Percentiles rank a stretch among this genome's conserved stretches.
phyloP scores from a whole-genome alignment of 305 asterid genomes.

The Fraxinus ornus region DNA sequence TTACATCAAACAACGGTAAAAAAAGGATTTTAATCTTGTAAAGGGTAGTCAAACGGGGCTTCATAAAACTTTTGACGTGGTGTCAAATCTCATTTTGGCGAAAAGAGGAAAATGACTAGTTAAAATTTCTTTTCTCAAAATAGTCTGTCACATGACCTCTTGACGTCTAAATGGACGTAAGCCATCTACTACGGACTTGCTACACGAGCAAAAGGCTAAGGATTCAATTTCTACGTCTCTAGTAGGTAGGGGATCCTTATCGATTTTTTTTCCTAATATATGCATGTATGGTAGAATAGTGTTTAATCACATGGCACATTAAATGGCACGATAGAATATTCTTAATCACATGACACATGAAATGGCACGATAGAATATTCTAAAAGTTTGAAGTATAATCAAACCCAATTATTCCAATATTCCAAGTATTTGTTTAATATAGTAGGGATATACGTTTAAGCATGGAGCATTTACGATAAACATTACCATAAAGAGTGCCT shows the following conservation, averaged over 20 bases:
- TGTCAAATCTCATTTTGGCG: not conserved
- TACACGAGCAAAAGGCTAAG: not conserved
- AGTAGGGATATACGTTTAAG: not conserved
- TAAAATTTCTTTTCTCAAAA: too few relatives aligned
- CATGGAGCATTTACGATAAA: not conserved
- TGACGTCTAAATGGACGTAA: not conserved
- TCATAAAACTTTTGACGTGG: not conserved
- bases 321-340: not conserved
- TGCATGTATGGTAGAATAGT: not conserved
- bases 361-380: not conserved
- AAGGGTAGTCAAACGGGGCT: too few relatives aligned
- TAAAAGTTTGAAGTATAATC: not conserved
- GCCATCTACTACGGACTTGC: not conserved
- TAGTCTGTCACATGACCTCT: not conserved
- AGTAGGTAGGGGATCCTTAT: not conserved
- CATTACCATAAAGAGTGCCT: not conserved
- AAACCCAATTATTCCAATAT: not conserved
- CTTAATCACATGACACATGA: not conserved
- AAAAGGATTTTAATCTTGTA: too few relatives aligned
- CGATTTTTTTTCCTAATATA: not conserved
- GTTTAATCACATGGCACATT: not conserved
- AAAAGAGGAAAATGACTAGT: too few relatives aligned
- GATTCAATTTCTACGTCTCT: not conserved
- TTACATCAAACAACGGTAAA: too few relatives aligned
- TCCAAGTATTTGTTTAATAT: not conserved